Base-by-base conservation (phyloP, 345 rosid genomes). In the Trapa incisa region DNA sequence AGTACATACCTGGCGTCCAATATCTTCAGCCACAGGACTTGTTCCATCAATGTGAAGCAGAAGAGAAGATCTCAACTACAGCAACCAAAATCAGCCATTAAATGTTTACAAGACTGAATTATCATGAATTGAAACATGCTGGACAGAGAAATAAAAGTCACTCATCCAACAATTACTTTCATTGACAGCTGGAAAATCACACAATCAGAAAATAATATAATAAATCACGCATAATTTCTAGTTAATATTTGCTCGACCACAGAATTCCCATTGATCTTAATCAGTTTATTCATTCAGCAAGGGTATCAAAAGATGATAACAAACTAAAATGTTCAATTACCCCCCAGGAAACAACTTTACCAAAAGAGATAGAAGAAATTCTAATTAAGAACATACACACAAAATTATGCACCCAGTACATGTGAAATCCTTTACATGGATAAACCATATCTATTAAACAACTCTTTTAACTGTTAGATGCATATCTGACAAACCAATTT, bases 11-110 rank as follows among this genome's bases (percentile, higher is more conserved):
- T 95, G 99, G 63, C 96, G 96, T 50, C 97, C 97, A 68, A 91
- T 95, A 78, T 95, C 96, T 76, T 91, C 97, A 53, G 99, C 99
- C 47, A 91, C 76, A 57, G 96, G 90, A 70, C 96, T 95, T 12
- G 94, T 83, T 79, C 99, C 99, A 81, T 95, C 99, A 42, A 89
- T 81, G 83, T 87, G 97, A 75, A 91, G 96, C 78, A 95, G 78
- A 78, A 95, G 73, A 37, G 96, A 86, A 10, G 99, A 91, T 84
- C 91, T 95, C 79, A 95, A 79, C 97, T 95, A 85, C 74, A 79
- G 42, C 57, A 67, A 79, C 29, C 64, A 2, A 56, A 1, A 74
- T 13, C n/a, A 37, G 22, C 14, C 12, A 47, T 42, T 8, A 22
- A 47, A 9, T 17, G 52, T 50, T 14, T 57, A 57, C 32, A 5